Evolutionary conservation across 2,329 filamentous ascomycete species (phyloP).

Genomic region (Beauveria pseudobassiana): DNA sequence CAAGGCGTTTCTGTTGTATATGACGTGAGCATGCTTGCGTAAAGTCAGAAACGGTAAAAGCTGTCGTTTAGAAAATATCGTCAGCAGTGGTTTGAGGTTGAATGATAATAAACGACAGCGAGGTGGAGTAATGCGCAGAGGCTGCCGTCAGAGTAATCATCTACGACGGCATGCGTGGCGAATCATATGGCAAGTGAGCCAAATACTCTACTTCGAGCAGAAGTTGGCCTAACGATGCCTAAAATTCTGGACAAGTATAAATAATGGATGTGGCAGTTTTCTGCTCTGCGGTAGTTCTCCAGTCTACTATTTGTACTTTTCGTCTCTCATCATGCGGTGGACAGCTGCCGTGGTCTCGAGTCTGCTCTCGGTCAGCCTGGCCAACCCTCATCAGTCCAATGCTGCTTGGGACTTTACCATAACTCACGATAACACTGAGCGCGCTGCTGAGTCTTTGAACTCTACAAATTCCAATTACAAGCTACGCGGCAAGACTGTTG

Average conservation of each 20-base stretch:
- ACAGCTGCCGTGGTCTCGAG: background rate
- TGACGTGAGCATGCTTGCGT: no score
- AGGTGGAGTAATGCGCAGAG: background rate
- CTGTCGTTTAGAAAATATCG: no score
- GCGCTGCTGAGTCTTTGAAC: background rate
- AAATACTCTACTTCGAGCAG: background rate
- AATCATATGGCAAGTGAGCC: background rate
- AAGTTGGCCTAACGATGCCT: background rate
- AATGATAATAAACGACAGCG: background rate
- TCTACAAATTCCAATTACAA: background rate
- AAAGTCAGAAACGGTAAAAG: no score
- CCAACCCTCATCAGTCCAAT: background rate
- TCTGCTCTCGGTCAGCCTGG: background rate
- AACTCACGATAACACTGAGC: background rate
- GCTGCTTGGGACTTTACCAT: background rate
- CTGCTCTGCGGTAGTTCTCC: no score
- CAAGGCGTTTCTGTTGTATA: no score
- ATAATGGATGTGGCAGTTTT: background rate
- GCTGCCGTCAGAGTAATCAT: background rate
- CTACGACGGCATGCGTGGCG: background rate
- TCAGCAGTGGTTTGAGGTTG: background rate
- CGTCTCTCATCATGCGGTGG: background rate
- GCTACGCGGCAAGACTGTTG: conserved; percentile 35
- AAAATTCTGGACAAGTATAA: background rate
- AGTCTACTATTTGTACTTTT: background rate